These are phyloP conservation scores for Phytophthora boehmeriae DNA, from an alignment of 352 stramenopile genomes.

Conservation along the genomic window DNA sequence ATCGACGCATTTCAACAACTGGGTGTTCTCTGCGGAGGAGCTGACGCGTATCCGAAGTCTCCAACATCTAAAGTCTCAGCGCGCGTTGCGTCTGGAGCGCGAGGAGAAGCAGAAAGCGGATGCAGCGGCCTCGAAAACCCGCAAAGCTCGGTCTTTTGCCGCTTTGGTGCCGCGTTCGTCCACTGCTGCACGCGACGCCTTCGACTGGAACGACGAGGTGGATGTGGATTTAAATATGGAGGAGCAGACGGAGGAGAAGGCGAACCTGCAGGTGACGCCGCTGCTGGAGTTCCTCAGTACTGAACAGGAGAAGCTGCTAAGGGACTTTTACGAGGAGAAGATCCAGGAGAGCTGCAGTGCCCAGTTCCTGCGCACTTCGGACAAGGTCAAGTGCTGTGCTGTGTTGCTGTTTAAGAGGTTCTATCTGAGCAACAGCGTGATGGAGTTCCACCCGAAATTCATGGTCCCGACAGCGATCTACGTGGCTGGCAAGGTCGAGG, in stretches of 20 bases:
- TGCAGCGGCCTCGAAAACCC: slow-evolving; percentile 21
- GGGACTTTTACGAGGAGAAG: slow-evolving; percentile 82
- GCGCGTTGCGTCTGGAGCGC: slow-evolving; percentile 66
- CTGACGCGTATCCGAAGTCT: slow-evolving; percentile 60
- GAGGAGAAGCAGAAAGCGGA: slow-evolving; percentile 45
- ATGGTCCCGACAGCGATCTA: slow-evolving; percentile 88
- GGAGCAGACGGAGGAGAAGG: slow-evolving; percentile 60
- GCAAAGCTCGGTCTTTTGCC: slow-evolving; percentile 83
- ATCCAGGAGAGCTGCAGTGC: slow-evolving; percentile 86
- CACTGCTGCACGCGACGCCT: slow-evolving; percentile 60
- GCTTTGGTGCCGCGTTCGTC: slow-evolving; percentile 71
- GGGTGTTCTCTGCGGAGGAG: slow-evolving; percentile 77
- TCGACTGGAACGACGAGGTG: slow-evolving; percentile 81
- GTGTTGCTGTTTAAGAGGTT: slow-evolving; percentile 90
- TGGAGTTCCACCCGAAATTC: slow-evolving; percentile 90
- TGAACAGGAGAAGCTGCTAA: slow-evolving; percentile 69
- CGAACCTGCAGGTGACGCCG: slow-evolving; percentile 48
- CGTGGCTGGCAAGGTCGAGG: slow-evolving; percentile 89
- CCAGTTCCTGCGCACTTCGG: slow-evolving; percentile 81
- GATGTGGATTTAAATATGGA: slow-evolving; percentile 48
- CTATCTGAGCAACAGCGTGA: slow-evolving; percentile 89
- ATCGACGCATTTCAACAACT: slow-evolving; percentile 92
- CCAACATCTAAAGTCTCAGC: slow-evolving; percentile 69
- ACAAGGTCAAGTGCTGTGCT: slow-evolving; percentile 88
- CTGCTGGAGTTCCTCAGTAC: slow-evolving; percentile 64